These are phyloP conservation scores for Clavispora carvajalis DNA, from an alignment of 805 yeast genomes.

Conservation along the genomic window DNA sequence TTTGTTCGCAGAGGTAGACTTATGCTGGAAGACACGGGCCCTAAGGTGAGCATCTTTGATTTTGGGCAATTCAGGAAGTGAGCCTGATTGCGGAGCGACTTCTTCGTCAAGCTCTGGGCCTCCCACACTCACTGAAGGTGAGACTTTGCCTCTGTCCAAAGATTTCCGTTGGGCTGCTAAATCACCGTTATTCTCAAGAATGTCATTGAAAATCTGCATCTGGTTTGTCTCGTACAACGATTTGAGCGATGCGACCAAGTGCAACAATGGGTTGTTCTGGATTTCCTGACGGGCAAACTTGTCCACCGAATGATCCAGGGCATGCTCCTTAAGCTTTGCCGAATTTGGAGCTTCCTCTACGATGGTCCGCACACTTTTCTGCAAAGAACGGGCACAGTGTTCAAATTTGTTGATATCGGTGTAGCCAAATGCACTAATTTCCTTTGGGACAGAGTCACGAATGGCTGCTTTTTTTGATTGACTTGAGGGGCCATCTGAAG, in stretches of 20 bases:
- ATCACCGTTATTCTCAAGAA: constrained; percentile 37
- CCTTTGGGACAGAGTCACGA: neutral
- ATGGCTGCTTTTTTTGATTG: neutral
- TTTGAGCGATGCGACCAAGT: constrained; percentile 57
- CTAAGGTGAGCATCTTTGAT: constrained; percentile 55
- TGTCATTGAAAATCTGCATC: constrained; percentile 51
- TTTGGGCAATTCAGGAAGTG: constrained; percentile 63
- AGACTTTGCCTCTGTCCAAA: neutral
- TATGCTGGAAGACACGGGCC: constrained; percentile 76
- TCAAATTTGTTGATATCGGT: constrained; percentile 37
- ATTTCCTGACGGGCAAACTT: constrained; percentile 46
- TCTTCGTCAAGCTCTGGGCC: neutral
- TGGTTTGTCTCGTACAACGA: constrained; percentile 45
- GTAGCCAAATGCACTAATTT: constrained; percentile 19
- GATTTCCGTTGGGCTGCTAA: constrained; percentile 3
- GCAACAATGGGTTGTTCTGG: constrained; percentile 48
- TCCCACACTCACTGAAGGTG: neutral
- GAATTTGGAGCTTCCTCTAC: constrained; percentile 53
- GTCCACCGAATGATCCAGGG: constrained; percentile 28
- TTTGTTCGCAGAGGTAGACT: constrained; percentile 60
- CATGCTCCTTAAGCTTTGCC: constrained; percentile 31
- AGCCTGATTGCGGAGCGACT: neutral
- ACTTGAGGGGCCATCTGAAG: neutral
- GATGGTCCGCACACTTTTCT: constrained; percentile 33
- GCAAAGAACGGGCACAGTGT: constrained; percentile 35